These are phyloP conservation scores for Pouteria campechiana DNA, from an alignment of 179 eudicot species.

Conservation along the genomic window DNA sequence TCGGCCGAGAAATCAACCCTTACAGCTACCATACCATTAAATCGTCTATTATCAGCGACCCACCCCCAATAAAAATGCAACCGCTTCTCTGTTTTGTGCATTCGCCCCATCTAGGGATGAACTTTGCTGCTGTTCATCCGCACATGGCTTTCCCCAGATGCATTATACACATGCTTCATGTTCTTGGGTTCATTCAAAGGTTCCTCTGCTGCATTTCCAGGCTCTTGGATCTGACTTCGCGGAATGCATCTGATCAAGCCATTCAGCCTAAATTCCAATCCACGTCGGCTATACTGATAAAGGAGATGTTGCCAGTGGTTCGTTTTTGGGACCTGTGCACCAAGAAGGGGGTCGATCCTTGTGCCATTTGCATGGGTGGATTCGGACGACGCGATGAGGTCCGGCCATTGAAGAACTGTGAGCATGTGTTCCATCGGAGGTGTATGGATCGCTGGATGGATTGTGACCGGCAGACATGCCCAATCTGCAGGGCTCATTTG, in stretches of 20 bases:
- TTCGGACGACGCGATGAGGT: conserved; percentile 32
- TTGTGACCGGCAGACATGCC: conserved; percentile 47
- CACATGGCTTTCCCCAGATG: conserved; percentile 68
- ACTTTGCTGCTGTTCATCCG: no score
- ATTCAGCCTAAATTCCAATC: conserved; percentile 6
- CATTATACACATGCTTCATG: conserved; percentile 29
- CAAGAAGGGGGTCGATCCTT: conserved; percentile 21
- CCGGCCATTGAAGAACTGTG: conserved; percentile 37
- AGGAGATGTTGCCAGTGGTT: conserved; percentile 45
- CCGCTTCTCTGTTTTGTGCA: no score
- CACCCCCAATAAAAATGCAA: no score
- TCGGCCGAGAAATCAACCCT: no score
- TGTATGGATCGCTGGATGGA: conserved; percentile 72
- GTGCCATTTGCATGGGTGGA: conserved; percentile 54
- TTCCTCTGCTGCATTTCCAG: conserved; percentile 17
- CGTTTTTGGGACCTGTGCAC: conserved; percentile 14
- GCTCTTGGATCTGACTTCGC: conserved; percentile 18
- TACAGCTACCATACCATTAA: no score
- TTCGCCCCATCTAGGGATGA: no score
- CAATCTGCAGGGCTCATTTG: conserved; percentile 46
- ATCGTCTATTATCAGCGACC: no score
- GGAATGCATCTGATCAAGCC: conserved; percentile 27
- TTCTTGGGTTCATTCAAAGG: conserved; percentile 24
- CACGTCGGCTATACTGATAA: conserved; percentile 33
- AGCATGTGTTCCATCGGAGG: conserved; percentile 39